Evolutionary conservation across 78 protist genomes (phyloP).

Genomic region (Anaeramoeba ignava): DNA sequence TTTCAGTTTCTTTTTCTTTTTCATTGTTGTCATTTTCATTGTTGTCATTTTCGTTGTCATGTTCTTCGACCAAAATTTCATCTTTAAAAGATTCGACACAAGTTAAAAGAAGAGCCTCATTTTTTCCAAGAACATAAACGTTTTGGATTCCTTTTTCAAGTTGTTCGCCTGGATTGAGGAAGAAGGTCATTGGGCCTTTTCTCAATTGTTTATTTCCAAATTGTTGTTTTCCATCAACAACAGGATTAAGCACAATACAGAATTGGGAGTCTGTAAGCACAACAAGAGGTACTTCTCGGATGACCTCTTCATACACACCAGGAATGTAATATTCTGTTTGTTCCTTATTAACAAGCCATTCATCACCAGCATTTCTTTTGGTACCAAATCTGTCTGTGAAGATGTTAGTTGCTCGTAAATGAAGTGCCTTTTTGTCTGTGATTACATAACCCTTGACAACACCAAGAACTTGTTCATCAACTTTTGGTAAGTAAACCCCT

Average conservation of each 20-base stretch:
- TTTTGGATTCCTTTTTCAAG: slow-evolving; percentile 46
- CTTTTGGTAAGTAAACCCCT: slow-evolving; percentile 49
- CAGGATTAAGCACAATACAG: slow-evolving; percentile 57
- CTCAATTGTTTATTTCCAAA: slow-evolving; percentile 45
- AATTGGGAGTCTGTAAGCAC: slow-evolving; percentile 60
- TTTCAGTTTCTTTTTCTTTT: too few relatives aligned
- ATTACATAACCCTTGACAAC: slow-evolving; percentile 44
- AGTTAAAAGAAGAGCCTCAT: slow-evolving; percentile 51
- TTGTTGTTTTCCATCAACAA: slow-evolving; percentile 26
- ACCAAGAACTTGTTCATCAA: slow-evolving; percentile 50
- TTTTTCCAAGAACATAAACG: slow-evolving; percentile 40
- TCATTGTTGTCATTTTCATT: too few relatives aligned
- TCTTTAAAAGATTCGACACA: slow-evolving; percentile 28
- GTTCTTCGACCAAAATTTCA: too few relatives aligned
- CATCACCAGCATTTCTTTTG: slow-evolving; percentile 57
- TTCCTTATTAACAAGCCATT: slow-evolving; percentile 58
- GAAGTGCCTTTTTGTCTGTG: slow-evolving; percentile 52
- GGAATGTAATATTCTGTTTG: slow-evolving; percentile 57
- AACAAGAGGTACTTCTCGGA: slow-evolving; percentile 36
- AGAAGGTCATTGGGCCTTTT: slow-evolving; percentile 54
- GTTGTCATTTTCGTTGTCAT: too few relatives aligned
- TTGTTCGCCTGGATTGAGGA: slow-evolving; percentile 65
- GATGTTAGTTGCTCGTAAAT: slow-evolving; percentile 46
- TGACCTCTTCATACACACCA: slow-evolving; percentile 50
- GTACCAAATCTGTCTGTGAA: slow-evolving; percentile 48